Evolutionary conservation across 805 yeast species (phyloP).

Genomic region (Teunomyces cretensis): DNA sequence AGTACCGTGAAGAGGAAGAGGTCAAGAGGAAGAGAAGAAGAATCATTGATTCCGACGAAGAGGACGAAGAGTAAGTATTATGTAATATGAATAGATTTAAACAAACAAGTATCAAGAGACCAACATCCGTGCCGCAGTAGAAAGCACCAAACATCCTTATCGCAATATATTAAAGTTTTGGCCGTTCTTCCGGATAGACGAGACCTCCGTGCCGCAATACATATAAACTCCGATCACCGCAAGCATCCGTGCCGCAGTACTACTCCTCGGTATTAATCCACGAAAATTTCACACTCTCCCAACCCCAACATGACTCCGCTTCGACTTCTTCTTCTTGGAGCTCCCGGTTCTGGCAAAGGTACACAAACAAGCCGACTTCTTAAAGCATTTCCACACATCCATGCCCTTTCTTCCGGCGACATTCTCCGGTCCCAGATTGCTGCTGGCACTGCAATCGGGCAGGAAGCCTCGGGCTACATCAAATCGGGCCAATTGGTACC

Average conservation of each 20-base stretch:
- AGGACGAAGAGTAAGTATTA: constrained; percentile 39
- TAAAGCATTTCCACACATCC: constrained; percentile 50
- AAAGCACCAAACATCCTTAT: background rate
- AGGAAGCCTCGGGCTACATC: constrained; percentile 56
- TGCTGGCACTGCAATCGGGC: constrained; percentile 52
- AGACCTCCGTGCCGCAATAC: too few species aligned
- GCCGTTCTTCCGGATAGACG: too few species aligned
- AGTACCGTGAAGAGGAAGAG: constrained; percentile 42
- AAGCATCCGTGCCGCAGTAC: too few species aligned
- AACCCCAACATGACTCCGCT: constrained; percentile 37
- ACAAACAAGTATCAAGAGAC: background rate
- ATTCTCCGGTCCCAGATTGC: constrained; percentile 68
- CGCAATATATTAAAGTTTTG: too few species aligned
- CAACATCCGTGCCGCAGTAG: background rate
- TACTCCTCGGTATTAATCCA: background rate
- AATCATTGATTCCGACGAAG: constrained; percentile 48
- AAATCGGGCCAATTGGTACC: constrained; percentile 70
- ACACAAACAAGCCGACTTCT: constrained; percentile 74
- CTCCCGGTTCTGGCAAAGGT: constrained; percentile 96
- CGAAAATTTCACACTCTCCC: background rate
- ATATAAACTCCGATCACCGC: too few species aligned
- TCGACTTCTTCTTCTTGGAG: constrained; percentile 76
- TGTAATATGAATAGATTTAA: background rate
- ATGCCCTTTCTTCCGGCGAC: constrained; percentile 82
- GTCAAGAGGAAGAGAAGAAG: constrained; percentile 45